Percentiles rank a stretch among this genome's conserved stretches.
Evolutionary conservation across 345 rosid genomes (phyloP).

Genomic region (Citrus trifoliata): DNA sequence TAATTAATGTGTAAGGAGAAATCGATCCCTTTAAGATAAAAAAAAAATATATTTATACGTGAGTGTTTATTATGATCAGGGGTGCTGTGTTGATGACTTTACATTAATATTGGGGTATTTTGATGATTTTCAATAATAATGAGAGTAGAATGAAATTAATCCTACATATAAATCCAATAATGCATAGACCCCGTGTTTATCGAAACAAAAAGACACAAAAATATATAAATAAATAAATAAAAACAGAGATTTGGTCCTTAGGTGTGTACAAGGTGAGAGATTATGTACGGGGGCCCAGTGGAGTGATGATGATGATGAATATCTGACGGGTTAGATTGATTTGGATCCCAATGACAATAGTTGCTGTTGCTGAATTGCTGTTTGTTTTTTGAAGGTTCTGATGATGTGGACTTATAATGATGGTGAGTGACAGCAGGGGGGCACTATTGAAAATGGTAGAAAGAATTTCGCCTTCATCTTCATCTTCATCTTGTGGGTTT

Average conservation of each 20-base stretch:
- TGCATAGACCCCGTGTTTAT: background rate
- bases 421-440: conserved; percentile 12
- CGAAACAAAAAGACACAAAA: background rate
- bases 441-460: conserved; percentile 22
- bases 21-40: background rate
- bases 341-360: background rate
- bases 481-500: conserved; percentile 2
- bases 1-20: too few relatives aligned
- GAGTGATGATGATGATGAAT: background rate
- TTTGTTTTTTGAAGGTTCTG: conserved; percentile 16
- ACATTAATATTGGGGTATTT: too few relatives aligned
- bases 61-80: background rate
- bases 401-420: conserved; percentile 26
- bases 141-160: background rate
- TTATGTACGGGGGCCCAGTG: conserved; percentile 8
- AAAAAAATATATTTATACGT: too few relatives aligned
- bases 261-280: background rate
- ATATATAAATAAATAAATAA: too few relatives aligned
- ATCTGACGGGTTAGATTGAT: conserved; percentile 8
- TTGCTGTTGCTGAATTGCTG: background rate
- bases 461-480: conserved; percentile 3
- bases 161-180: background rate
- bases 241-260: background rate
- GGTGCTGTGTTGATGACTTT: background rate
- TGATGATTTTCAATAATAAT: background rate